phyloP scores from a whole-genome alignment of 1,284 basidiomycete species.

The Retiboletus flavoniger region DNA sequence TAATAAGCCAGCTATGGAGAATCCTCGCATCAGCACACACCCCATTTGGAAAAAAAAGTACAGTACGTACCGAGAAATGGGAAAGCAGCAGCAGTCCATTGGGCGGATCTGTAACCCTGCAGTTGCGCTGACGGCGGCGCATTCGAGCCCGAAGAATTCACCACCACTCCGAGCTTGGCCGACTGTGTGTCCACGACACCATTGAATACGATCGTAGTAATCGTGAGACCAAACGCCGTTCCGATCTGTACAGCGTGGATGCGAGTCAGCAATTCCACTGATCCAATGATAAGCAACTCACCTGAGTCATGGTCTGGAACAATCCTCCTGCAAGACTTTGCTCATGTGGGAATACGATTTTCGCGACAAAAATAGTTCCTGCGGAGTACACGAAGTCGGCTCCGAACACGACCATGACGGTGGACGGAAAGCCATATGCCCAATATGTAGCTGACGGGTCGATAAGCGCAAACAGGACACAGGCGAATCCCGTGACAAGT shows the following conservation, averaged over 20 bases:
- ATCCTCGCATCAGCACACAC: background rate
- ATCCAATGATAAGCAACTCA: slow-evolving; percentile 23
- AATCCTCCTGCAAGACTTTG: slow-evolving; percentile 77
- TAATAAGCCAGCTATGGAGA: slow-evolving; percentile 45
- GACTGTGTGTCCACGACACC: slow-evolving; percentile 40
- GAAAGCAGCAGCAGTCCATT: slow-evolving; percentile 65
- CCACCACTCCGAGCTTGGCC: slow-evolving; percentile 31
- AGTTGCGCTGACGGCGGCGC: slow-evolving; percentile 44
- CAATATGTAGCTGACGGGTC: slow-evolving; percentile 64
- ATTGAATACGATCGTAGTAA: slow-evolving; percentile 74
- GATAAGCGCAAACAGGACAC: slow-evolving; percentile 74
- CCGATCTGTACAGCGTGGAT: slow-evolving; percentile 51
- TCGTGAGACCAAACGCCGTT: slow-evolving; percentile 70
- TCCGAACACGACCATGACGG: slow-evolving; percentile 70
- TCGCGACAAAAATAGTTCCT: slow-evolving; percentile 75
- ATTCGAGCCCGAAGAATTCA: slow-evolving; percentile 31
- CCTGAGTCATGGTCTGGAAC: slow-evolving; percentile 76
- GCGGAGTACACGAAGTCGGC: slow-evolving; percentile 78
- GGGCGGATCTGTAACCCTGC: slow-evolving; percentile 56
- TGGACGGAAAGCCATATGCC: slow-evolving; percentile 79
- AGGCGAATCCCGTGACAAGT: slow-evolving; percentile 59
- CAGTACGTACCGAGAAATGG: slow-evolving; percentile 48
- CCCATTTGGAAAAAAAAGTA: background rate
- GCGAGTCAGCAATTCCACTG: background rate
- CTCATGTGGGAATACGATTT: slow-evolving; percentile 69